Conservation (phyloP, 2,329 filamentous ascomycete genomes). For the Pseudocercospora fuligena region DNA sequence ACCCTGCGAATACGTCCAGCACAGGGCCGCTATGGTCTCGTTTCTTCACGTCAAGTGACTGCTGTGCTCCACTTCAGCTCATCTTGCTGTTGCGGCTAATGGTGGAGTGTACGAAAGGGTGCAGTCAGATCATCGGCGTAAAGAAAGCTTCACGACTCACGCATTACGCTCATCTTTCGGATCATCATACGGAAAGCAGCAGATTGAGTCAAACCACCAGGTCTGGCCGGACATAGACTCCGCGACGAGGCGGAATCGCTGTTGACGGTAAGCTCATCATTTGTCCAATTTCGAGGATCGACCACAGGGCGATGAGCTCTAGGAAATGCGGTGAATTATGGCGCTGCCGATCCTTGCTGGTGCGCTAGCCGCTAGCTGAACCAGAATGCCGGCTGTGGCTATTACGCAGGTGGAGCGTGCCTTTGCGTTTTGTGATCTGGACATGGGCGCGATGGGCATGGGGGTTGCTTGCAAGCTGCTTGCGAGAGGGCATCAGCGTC, state of each 20-base stretch:
- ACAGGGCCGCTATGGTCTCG: background rate
- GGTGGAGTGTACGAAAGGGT: background rate
- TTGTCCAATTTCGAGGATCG: no score
- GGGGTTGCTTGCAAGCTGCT: background rate
- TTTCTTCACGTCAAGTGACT: background rate
- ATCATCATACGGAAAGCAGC: background rate
- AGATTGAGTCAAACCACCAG: background rate
- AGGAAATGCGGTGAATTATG: background rate
- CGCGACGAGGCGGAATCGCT: background rate
- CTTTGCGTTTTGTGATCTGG: constrained; percentile 10
- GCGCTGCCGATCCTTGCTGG: background rate
- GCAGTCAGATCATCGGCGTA: background rate
- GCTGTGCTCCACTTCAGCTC: constrained; percentile 1
- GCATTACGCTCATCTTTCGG: background rate
- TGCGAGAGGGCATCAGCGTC: background rate
- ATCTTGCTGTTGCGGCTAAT: background rate
- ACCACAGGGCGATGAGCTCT: no score
- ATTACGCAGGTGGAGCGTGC: constrained; percentile 8
- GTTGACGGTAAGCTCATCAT: background rate
- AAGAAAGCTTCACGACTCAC: background rate
- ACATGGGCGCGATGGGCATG: background rate
- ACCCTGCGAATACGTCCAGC: background rate
- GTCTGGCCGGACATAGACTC: background rate
- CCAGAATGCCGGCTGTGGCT: constrained; percentile 13
- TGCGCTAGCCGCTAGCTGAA: constrained; percentile 5